Conservation (phyloP, 495 filamentous ascomycete genomes). For the Jackrogersella multiformis region DNA sequence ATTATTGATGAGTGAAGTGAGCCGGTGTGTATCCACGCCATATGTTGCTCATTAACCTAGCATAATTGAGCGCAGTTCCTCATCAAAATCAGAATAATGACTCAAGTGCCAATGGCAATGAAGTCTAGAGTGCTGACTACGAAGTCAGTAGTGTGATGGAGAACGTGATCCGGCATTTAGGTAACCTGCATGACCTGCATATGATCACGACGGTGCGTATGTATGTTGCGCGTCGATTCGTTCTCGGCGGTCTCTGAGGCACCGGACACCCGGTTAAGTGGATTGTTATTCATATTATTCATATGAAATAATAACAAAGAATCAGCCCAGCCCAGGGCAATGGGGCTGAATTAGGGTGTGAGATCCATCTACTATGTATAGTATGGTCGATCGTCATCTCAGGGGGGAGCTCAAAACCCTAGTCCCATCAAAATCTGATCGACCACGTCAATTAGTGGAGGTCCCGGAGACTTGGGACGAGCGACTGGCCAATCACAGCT, state of each 20-base stretch:
- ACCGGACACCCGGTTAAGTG: neutral
- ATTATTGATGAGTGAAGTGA: neutral
- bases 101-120: neutral
- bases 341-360: neutral
- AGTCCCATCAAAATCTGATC: conserved; percentile 17
- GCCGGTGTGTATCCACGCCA: neutral
- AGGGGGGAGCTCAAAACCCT: conserved; percentile 12
- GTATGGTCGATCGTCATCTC: conserved; percentile 35
- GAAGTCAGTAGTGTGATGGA: neutral
- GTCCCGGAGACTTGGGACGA: conserved; percentile 34
- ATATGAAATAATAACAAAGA: neutral
- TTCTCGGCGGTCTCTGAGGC: conserved; percentile 2
- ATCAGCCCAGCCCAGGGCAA: conserved; percentile 20
- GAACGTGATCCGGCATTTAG: neutral
- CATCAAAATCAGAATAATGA: neutral
- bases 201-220: conserved; percentile 1
- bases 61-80: no score
- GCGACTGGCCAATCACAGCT: conserved; percentile 17
- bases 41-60: no score
- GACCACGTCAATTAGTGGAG: conserved; percentile 36
- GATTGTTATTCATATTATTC: neutral
- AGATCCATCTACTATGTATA: conserved; percentile 15
- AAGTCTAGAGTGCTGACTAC: neutral
- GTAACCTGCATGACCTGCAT: neutral
- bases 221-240: conserved; percentile 8